Evolutionary conservation across 1,284 basidiomycete genomes (phyloP).

Genomic region (Malassezia globosa): DNA sequence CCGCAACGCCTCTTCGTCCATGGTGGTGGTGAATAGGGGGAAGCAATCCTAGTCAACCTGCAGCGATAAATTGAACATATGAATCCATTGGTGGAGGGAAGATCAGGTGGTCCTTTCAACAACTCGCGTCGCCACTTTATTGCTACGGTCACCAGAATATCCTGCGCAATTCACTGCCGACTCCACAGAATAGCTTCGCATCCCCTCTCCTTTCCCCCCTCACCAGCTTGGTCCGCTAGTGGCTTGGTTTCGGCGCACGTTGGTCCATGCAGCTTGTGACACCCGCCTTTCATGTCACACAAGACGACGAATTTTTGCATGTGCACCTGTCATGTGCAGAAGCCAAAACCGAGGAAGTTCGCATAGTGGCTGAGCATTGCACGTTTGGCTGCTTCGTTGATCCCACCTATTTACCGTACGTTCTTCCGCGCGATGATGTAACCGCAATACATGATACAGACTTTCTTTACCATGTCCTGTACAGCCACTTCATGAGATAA

Average conservation of each 20-base stretch:
- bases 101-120: too few relatives aligned
- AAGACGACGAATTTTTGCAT: slow-evolving; percentile 3
- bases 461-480: slow-evolving; percentile 6
- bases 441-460: slow-evolving; percentile 1
- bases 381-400: slow-evolving; percentile 14
- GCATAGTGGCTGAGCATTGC: slow-evolving; percentile 1
- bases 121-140: too few relatives aligned
- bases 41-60: too few relatives aligned
- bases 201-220: neutral
- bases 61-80: too few relatives aligned
- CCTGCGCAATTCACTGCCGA: too few relatives aligned
- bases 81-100: too few relatives aligned
- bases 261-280: slow-evolving; percentile 10
- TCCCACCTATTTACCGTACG: slow-evolving; percentile 14
- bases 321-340: slow-evolving; percentile 1
- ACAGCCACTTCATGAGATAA: neutral
- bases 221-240: too few relatives aligned
- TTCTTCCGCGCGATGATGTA: neutral
- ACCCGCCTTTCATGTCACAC: slow-evolving; percentile 6
- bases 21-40: slow-evolving; percentile 19
- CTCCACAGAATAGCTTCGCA: too few relatives aligned
- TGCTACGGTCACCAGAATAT: too few relatives aligned
- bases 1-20: slow-evolving; percentile 36
- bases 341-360: neutral
- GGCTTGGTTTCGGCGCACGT: too few relatives aligned